These are phyloP conservation scores for Saposhnikovia divaricata DNA, from an alignment of 129 eudicot genomes.

Conservation along the genomic window DNA sequence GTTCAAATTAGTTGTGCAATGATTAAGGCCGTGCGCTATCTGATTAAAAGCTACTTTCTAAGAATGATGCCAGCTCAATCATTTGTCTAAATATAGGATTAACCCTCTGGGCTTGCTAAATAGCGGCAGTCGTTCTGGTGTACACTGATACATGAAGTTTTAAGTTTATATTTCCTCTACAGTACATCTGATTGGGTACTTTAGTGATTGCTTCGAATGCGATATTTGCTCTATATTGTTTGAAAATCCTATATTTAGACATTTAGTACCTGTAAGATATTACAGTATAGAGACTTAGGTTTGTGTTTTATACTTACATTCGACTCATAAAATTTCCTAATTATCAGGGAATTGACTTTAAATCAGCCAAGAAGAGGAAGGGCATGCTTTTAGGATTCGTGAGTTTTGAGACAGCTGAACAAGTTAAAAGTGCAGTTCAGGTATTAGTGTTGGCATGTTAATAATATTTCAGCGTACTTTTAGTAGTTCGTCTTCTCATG, in stretches of 20 bases:
- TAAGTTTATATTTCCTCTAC: not conserved
- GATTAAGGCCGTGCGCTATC: not conserved
- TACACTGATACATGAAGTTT: not conserved
- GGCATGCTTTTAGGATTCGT: constrained; percentile 83
- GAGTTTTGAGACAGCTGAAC: constrained; percentile 55
- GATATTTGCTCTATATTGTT: not conserved
- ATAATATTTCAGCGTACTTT: constrained; percentile 3
- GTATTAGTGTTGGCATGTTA: constrained; percentile 23
- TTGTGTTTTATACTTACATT: not conserved
- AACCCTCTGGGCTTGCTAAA: not conserved
- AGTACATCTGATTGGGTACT: not conserved
- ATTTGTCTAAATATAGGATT: not conserved
- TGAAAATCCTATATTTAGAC: not conserved
- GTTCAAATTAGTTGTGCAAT: not conserved
- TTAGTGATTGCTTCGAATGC: not conserved
- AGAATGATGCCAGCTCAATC: not conserved
- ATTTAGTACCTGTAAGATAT: not conserved
- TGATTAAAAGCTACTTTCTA: not conserved
- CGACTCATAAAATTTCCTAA: not conserved
- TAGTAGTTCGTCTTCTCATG: constrained; percentile 10
- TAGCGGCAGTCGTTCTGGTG: not conserved
- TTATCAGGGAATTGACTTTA: constrained; percentile 46
- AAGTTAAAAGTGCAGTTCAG: constrained; percentile 59
- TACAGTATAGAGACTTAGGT: not conserved
- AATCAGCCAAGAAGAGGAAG: constrained; percentile 89